Conservation (phyloP, 2,329 filamentous ascomycete species). For the Aspergillus sp. region DNA sequence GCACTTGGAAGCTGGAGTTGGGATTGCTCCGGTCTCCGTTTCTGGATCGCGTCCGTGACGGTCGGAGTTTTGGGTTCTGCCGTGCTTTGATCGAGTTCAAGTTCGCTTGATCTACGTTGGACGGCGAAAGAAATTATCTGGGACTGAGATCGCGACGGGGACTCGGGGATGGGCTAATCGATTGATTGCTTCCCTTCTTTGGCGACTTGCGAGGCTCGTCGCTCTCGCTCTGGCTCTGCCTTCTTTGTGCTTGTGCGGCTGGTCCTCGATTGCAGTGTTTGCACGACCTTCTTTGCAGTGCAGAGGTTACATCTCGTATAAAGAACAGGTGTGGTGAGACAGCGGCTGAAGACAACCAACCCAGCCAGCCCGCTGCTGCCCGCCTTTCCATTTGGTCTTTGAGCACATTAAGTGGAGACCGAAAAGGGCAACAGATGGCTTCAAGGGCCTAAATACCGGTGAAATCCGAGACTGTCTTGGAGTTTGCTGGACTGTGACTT, state of each 20-base stretch:
- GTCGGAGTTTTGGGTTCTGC: neutral
- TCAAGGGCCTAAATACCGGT: neutral
- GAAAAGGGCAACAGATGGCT: neutral
- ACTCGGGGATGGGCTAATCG: neutral
- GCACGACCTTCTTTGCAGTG: neutral
- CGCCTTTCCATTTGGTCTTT: neutral
- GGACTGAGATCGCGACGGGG: neutral
- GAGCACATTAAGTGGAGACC: neutral
- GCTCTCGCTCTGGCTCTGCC: neutral
- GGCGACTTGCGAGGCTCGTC: neutral
- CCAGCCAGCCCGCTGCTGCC: neutral
- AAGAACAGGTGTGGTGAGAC: neutral
- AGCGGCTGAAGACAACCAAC: neutral
- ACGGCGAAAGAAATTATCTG: neutral
- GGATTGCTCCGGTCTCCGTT: neutral
- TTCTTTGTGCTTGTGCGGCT: neutral
- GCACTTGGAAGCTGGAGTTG: neutral
- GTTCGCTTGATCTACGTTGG: too few relatives aligned
- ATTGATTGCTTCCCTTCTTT: neutral
- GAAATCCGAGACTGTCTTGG: neutral
- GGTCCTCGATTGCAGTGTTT: neutral
- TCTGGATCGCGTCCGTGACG: neutral
- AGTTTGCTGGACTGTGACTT: neutral
- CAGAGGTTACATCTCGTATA: neutral
- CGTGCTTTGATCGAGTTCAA: neutral